Base-by-base conservation (phyloP, 192 early-diverging fungal species). In the Dimargaris xerosporica region DNA sequence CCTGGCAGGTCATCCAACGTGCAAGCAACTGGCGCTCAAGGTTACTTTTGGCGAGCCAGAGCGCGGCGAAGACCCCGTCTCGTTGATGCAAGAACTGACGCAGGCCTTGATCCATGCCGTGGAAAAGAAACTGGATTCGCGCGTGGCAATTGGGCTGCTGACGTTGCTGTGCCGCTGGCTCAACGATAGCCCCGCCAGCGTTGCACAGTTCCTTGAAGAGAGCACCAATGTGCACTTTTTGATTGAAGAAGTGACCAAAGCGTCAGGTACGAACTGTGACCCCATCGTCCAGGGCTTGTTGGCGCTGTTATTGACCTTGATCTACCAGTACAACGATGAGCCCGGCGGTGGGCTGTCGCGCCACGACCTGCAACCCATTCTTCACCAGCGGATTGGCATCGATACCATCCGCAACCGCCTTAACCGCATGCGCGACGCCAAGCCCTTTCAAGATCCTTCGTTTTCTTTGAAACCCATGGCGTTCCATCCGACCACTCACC, bases 241-340 rank as follows among this genome's bases (percentile, higher is more conserved):
- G 30, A 90, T 96, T 17, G 90, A 93, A 67, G 82, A 91, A 71
- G 86, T 99, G 52, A 88, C 78, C 55, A 87, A 91, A 54, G 85
- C 90, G 0, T 89, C 94, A 39, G 83, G 85, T 3, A 34, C 17
- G 16, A 23, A 13, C 10, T 81, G 88, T 41, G 87, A 93, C 62
- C 81, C 89, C 26, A 71, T 90, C 45, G 84, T 93, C 0, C 96
- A 98, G 73, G 94, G 96, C 11, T 71, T 96, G 46, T 80, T 89
- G 3, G 91, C 93, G 5, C 94, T 86, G 69, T 66, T 95, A 31
- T 71, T 96, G 28, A 87, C 91, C 3, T 76, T 95, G 11, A 77
- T 87, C 39, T 89, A 90, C 61, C 84, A 96, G 70, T 99, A 84
- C 70, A 92, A 96, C 68, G 76, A 89, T 70, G 87, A 91, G 44